A percentile compares a stretch with the other conserved stretches of the same genome.
phyloP scores from a whole-genome alignment of 495 filamentous ascomycete species.

The Tuber melanosporum region DNA sequence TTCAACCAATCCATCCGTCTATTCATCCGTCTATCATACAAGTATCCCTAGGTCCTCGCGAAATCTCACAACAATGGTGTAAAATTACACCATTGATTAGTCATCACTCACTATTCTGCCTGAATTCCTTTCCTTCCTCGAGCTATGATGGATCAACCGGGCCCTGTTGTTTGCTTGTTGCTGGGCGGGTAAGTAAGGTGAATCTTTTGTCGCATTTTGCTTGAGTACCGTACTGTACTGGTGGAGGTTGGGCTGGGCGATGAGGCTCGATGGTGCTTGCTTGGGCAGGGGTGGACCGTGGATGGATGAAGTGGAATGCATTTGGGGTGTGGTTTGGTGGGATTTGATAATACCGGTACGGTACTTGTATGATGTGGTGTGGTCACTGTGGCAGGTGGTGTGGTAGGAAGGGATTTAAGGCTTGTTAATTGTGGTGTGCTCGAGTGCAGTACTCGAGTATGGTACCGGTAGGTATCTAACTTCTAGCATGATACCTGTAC shows the following conservation, averaged over 20 bases:
- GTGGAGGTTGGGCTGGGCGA: neutral
- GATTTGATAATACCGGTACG: too few relatives aligned
- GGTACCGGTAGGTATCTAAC: too few relatives aligned
- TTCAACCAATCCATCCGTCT: neutral
- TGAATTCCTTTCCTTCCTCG: neutral
- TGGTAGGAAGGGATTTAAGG: neutral
- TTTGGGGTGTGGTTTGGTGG: neutral
- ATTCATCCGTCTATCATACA: neutral
- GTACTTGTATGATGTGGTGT: neutral
- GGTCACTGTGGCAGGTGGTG: neutral
- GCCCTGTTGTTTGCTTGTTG: neutral
- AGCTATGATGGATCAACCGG: neutral
- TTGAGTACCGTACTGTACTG: too few relatives aligned
- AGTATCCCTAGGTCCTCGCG: neutral
- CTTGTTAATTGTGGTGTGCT: neutral
- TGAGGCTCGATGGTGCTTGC: neutral
- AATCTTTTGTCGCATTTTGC: neutral
- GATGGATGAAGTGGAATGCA: neutral
- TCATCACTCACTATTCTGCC: neutral
- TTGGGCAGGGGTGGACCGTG: neutral
- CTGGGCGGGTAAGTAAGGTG: neutral
- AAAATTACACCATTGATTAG: neutral
- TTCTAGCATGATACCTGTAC: too few relatives aligned
- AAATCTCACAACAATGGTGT: neutral
- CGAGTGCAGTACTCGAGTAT: too few relatives aligned